Conservation (phyloP, 108 stramenopile genomes). For the Pseudonitzschia multiseries region DNA sequence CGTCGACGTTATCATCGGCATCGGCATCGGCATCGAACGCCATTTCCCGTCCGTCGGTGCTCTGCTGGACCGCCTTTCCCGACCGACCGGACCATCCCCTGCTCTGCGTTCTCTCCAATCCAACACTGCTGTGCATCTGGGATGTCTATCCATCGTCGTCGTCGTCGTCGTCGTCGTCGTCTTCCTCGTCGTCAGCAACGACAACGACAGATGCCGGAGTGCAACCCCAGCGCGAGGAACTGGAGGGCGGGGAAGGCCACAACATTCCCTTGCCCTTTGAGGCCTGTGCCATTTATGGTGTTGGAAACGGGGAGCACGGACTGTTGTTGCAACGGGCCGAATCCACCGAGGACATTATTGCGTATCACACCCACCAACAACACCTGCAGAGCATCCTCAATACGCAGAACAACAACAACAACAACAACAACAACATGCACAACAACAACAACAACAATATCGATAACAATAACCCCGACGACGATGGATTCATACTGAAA, state of each 20-base stretch:
- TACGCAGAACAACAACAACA: too few relatives aligned
- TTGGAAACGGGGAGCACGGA: conserved; percentile 41
- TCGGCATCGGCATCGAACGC: neutral
- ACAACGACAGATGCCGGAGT: neutral
- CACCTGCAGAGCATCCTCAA: neutral
- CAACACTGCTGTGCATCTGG: conserved; percentile 55
- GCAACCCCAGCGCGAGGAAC: neutral
- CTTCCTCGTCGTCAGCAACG: neutral
- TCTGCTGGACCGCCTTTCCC: conserved; percentile 76
- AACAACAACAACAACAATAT: neutral
- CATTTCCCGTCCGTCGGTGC: neutral
- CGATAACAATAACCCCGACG: conserved; percentile 18
- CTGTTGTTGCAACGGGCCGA: conserved; percentile 46
- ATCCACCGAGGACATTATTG: conserved; percentile 39
- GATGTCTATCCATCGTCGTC: conserved; percentile 53
- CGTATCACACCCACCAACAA: conserved; percentile 20
- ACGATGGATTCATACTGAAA: conserved; percentile 43
- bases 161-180: neutral
- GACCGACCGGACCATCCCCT: conserved; percentile 44
- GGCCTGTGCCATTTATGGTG: conserved; percentile 49
- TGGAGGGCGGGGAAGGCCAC: conserved; percentile 58
- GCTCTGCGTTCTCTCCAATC: conserved; percentile 65
- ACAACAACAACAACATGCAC: neutral
- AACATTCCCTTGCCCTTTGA: conserved; percentile 71
- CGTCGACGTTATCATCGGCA: too few relatives aligned